A percentile compares a stretch with the other conserved stretches of the same genome.
Conservation (phyloP, 345 rosid species). For the Murraya koenigii region DNA sequence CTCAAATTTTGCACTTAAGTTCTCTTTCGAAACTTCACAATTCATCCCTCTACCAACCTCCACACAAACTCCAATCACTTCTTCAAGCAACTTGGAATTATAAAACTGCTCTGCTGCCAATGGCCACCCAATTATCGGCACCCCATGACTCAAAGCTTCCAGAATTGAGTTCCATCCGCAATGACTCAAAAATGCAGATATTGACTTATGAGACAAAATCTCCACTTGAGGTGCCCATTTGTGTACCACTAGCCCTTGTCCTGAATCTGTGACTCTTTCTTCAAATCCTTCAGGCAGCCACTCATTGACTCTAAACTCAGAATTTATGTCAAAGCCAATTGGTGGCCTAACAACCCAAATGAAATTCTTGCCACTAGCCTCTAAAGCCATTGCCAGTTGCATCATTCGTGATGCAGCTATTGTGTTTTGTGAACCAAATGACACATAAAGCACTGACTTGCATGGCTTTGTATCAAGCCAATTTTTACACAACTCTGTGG, state of each 20-base stretch:
- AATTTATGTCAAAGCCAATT: slow-evolving; percentile 21
- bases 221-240: slow-evolving; percentile 37
- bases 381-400: slow-evolving; percentile 26
- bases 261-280: slow-evolving; percentile 15
- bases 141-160: slow-evolving; percentile 28
- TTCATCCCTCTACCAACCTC: slow-evolving; percentile 28
- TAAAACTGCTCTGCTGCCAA: slow-evolving; percentile 29
- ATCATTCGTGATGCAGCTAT: slow-evolving; percentile 28
- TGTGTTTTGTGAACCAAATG: slow-evolving; percentile 31
- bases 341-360: slow-evolving; percentile 40
- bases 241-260: slow-evolving; percentile 21
- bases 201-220: slow-evolving; percentile 27
- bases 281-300: slow-evolving; percentile 37
- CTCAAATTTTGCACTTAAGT: slow-evolving; percentile 37
- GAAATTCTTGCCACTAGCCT: slow-evolving; percentile 9
- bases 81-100: slow-evolving; percentile 28
- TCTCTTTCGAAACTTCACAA: slow-evolving; percentile 27
- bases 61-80: slow-evolving; percentile 28
- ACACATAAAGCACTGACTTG: slow-evolving; percentile 24
- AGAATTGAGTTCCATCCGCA: slow-evolving; percentile 42
- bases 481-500: not conserved
- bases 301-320: slow-evolving; percentile 20
- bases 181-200: slow-evolving; percentile 33
- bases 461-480: slow-evolving; percentile 29
- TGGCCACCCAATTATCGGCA: slow-evolving; percentile 33